phyloP scores from a whole-genome alignment of 257 asterid genomes.

The Solanum chilense region DNA sequence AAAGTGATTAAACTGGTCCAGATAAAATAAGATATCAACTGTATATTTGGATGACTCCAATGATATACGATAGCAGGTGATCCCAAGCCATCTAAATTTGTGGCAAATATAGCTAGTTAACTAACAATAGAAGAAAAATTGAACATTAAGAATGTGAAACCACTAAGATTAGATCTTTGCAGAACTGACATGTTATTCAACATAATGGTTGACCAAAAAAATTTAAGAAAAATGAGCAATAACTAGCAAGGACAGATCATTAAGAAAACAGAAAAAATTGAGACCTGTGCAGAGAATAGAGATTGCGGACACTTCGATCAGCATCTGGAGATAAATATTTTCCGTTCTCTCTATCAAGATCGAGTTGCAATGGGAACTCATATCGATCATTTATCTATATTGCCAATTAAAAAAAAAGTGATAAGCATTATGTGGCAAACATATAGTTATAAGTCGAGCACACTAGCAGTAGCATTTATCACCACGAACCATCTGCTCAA shows the following conservation, averaged over 20 bases:
- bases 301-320: conserved; percentile 69
- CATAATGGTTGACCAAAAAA: not conserved
- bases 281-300: conserved; percentile 86
- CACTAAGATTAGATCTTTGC: not conserved
- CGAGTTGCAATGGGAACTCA: conserved; percentile 91
- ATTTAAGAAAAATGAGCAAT: not conserved
- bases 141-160: not conserved
- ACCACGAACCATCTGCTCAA: not conserved
- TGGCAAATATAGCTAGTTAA: not conserved
- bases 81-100: not conserved
- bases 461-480: not conserved
- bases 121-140: not conserved
- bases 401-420: not conserved
- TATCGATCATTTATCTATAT: conserved; percentile 83
- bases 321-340: conserved; percentile 82
- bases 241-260: not conserved
- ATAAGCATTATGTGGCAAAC: not conserved
- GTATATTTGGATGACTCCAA: not conserved
- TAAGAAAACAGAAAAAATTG: conserved; percentile 3
- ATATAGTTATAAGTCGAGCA: not conserved
- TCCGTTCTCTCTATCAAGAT: conserved; percentile 79
- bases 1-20: not conserved
- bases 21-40: not conserved
- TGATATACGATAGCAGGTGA: not conserved
- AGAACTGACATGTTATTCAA: not conserved